Conservation (phyloP, 2,329 filamentous ascomycete species). For the Plenodomus tracheiphilus region DNA sequence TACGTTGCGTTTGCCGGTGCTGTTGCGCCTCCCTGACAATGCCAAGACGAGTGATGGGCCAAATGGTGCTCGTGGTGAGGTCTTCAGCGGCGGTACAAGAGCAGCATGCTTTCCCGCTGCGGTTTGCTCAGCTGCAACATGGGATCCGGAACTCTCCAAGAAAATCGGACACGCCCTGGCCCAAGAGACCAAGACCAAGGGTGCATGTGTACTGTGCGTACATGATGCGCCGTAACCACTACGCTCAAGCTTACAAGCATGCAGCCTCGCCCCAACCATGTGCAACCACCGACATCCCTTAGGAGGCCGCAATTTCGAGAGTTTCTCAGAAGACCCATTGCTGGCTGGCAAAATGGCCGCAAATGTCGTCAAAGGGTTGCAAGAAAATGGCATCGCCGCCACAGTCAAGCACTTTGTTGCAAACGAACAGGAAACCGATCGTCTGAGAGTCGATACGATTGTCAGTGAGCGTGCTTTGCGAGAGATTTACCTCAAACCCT, state of each 20-base stretch:
- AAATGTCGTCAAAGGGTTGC: constrained; percentile 62
- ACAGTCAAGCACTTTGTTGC: constrained; percentile 76
- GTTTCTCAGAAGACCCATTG: constrained; percentile 69
- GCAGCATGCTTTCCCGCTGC: constrained; percentile 78
- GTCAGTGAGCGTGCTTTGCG: constrained; percentile 61
- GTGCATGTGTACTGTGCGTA: constrained; percentile 65
- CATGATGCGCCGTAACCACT: neutral
- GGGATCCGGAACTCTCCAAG: constrained; percentile 65
- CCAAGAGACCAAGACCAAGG: constrained; percentile 71
- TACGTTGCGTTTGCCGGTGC: constrained; percentile 4
- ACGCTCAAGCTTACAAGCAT: constrained; percentile 1
- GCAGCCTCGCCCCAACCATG: constrained; percentile 69
- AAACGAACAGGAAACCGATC: constrained; percentile 73
- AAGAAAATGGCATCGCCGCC: constrained; percentile 67
- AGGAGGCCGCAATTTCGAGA: constrained; percentile 79
- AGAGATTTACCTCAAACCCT: constrained; percentile 60
- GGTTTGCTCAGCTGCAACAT: constrained; percentile 69
- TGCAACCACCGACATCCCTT: constrained; percentile 80
- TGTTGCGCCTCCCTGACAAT: too few species aligned
- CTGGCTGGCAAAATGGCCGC: constrained; percentile 70
- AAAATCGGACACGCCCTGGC: constrained; percentile 67
- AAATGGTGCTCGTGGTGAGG: constrained; percentile 66
- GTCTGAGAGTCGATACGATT: constrained; percentile 55
- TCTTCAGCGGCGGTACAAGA: constrained; percentile 64
- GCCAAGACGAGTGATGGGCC: constrained; percentile 66